Base-by-base conservation (phyloP, 2,329 filamentous ascomycete species). In the Chrysoporthe cubensis region DNA sequence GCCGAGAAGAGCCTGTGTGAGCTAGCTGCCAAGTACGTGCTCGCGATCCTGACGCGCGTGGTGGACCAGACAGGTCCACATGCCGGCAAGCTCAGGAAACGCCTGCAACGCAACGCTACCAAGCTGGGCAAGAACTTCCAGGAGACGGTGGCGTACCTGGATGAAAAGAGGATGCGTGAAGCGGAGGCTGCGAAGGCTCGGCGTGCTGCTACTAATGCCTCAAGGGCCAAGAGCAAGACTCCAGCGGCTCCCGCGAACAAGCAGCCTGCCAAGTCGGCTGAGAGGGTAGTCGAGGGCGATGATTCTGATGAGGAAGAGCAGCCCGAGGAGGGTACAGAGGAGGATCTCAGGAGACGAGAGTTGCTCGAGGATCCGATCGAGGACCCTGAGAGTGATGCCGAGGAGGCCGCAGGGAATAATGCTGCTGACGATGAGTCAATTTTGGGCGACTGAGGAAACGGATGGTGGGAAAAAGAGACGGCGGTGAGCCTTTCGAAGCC, bases 1-100 rank as follows among this genome's bases (percentile, higher is more conserved):
- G 89, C 93, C 0, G 96, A 98, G 78, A 91, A 95, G 76, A 88
- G 90, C 26, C 85, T 98, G 0, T 98, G 95, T 78, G 91, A 95
- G 73, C 83, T 97, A 37, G 90, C 94, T 0, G 91, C 89, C 70
- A 96, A 96, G 76, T 87, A 97, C 56, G 91, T 97, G 48, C 86
- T 97, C 54, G 91, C 90, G 14, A 89, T 97, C 32, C 83, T 91
- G 11, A 92, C 90, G 26, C 89, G 88, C 64, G 88, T 94, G 52
- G 83, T 97, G 62, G 93, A 96, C 75, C 80, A 83, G 54, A 83
- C 81, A 1, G 88, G 87, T 7, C 80, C 85, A 13, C 81, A 87
- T 42, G 85, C 85, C 9, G 89, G 88, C 42, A 88, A 87, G 75
- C 84, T 97, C 46, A 87, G 87, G 71, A 87, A 88, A 73, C 86